Evolutionary conservation across 2,329 filamentous ascomycete genomes (phyloP), one percentile per base, ranked within the genome.

Genomic region (Falciphora oryzae): DNA sequence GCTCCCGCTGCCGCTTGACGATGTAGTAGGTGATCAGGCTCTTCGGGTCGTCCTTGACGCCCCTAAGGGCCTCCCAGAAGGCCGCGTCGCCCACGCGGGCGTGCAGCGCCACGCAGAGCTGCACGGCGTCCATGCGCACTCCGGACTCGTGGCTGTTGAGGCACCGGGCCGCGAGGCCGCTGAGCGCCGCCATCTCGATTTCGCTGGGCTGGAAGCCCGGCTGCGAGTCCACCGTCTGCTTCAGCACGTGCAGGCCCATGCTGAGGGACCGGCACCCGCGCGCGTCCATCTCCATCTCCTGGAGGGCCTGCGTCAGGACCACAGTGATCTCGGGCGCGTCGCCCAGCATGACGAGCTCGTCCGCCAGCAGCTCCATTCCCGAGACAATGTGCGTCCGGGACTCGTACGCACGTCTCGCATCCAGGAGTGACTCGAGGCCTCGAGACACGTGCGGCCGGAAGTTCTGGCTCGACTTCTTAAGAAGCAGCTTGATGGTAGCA

Each of bases 1-100:
- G 35, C 75, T 89, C 86, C 63, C 85, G 78, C 75, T 89, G 86
- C 73, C 82, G 81, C 80, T 89, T 89, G 57, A 90, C 90, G 71
- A 93, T 89, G 74, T 93, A 93, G 73, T 93, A 93, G 13, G 89
- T 93, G 70, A 93, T 87, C 66, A 93, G 75, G 69, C 88, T 92
- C 79, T 92, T 85, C 28, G 89, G 86, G 68, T 91, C 89, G 68
- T 92, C 89, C 71, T 85, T 84, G 38, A 90, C 81, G 13, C 78
- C 82, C 65, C 81, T 84, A 70, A 93, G 80, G 29, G 83, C 82
- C 44, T 82, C 83, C 90, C 90, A 94, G 73, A 93, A 93, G 35
- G 71, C 72, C 13, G 71, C 75, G 64, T 88, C 85, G 16, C 86
- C 86, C 11, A 89, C 80, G 14, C 83, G 76, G 60, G 81, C 80